Base-by-base conservation (phyloP, 2,329 filamentous ascomycete genomes). In the Microsporum canis region DNA sequence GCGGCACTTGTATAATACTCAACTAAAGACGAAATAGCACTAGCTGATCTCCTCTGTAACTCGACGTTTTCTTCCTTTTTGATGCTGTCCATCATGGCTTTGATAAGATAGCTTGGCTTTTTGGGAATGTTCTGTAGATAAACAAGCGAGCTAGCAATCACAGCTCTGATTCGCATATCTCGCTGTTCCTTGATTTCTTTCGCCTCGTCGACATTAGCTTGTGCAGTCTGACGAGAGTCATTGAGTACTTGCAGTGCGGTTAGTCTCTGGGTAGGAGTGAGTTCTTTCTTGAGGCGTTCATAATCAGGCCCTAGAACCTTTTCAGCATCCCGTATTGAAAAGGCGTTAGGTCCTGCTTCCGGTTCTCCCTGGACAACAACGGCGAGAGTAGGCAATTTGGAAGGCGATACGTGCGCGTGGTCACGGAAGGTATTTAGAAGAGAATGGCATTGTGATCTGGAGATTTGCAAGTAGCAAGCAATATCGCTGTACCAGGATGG, bases 61-160 rank as follows among this genome's bases (percentile, higher is more conserved):
- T 94, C 89, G 33, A 87, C 76, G 69, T 95, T 97, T 68, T 96
- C 94, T 71, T 99, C 95, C 41, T 85, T 86, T 75, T 97, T 99
- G 70, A 99, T 84, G 69, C 92, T 97, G 72, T 99, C 94, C 94
- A 99, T 99, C 74, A 99, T 88, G 1, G 86, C 89, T 75, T 96
- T 96, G 76, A 99, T 99, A 10, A 96, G 84, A 17, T 87, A 84
- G 64, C 89, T 91, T 7, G 92, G 91, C 72, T 95, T 97, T 82
- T 96, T 97, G 0, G 95, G 92, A 7, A 96, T 81, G 34, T 88
- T 82, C 62, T 86, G 84, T 76, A 97, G 86, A n/a, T 91, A 88
- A 57, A 99, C 88, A 61, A 97, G 77, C 8, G 91, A 91, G 65
- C 89, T 90, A 8, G 92, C 90, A 23, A 91, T 89, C 5, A 89